phyloP scores from a whole-genome alignment of 2,329 filamentous ascomycete genomes.

The Neoascochyta sp. region DNA sequence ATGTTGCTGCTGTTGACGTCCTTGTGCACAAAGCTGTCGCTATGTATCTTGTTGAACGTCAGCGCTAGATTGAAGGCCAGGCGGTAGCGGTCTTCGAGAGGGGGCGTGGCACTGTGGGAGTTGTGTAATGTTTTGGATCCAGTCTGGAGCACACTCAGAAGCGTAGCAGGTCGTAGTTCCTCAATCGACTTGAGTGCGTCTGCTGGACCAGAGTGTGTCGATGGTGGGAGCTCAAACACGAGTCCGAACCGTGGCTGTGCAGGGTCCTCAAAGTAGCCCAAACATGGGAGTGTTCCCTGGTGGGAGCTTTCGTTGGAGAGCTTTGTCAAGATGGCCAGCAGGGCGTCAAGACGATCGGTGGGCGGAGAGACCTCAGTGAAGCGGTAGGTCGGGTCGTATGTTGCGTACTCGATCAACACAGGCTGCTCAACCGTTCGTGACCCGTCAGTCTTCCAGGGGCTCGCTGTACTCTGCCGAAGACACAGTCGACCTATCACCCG shows the following conservation, averaged over 20 bases:
- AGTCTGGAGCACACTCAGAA: conserved; percentile 48
- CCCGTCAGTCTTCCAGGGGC: conserved; percentile 39
- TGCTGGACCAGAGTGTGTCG: conserved; percentile 43
- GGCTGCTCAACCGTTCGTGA: conserved; percentile 44
- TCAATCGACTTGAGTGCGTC: conserved; percentile 51
- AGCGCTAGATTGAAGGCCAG: conserved; percentile 69
- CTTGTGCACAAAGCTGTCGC: conserved; percentile 65
- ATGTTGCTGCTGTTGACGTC: conserved; percentile 66
- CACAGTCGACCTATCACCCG: conserved; percentile 46
- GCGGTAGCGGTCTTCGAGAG: conserved; percentile 71
- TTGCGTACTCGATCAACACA: conserved; percentile 68
- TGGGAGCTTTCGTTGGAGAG: conserved; percentile 33
- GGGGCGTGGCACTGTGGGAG: conserved; percentile 42
- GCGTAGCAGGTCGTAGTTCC: conserved; percentile 42
- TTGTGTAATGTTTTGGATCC: conserved; percentile 44
- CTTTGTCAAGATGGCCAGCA: conserved; percentile 34
- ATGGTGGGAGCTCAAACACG: conserved; percentile 67
- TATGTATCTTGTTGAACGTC: conserved; percentile 70
- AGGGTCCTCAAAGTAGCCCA: conserved; percentile 71
- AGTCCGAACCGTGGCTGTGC: conserved; percentile 66
- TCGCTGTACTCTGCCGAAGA: conserved; percentile 33
- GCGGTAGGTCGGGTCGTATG: conserved; percentile 48
- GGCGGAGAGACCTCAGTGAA: conserved; percentile 47
- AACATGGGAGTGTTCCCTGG: conserved; percentile 53
- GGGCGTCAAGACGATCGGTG: conserved; percentile 43